phyloP scores from a whole-genome alignment of 2,329 filamentous ascomycete species.

The Periconia digitata region DNA sequence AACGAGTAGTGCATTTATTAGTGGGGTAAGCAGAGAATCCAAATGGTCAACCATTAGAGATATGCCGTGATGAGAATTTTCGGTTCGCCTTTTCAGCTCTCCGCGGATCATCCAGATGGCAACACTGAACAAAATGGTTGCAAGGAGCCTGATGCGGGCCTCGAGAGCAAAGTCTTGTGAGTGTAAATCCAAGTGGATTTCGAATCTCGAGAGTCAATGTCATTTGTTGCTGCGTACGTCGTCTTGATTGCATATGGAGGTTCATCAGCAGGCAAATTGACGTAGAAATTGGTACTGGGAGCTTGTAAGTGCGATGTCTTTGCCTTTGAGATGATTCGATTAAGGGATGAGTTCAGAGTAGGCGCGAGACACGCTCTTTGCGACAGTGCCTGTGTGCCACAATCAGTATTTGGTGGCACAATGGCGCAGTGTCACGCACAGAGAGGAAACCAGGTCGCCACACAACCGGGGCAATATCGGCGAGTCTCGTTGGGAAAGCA shows the following conservation, averaged over 20 bases:
- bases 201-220: background rate
- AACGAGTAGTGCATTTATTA: too few species aligned
- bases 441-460: conserved; percentile 43
- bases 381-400: conserved; percentile 27
- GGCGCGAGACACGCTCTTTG: conserved; percentile 42
- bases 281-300: background rate
- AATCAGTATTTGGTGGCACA: conserved; percentile 3
- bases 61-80: too few species aligned
- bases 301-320: conserved; percentile 17
- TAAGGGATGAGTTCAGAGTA: conserved; percentile 40
- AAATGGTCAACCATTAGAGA: too few species aligned
- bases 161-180: conserved; percentile 13
- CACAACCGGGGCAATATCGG: conserved; percentile 42
- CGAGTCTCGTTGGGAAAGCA: conserved; percentile 36
- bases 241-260: background rate
- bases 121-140: conserved; percentile 11
- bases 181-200: conserved; percentile 15
- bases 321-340: conserved; percentile 6
- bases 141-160: conserved; percentile 5
- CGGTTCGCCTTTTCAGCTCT: too few species aligned
- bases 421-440: conserved; percentile 18
- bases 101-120: too few species aligned
- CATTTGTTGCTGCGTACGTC: background rate
- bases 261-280: background rate
- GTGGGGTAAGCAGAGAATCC: too few species aligned